Percentiles rank a stretch among this genome's conserved stretches.
These are phyloP conservation scores for Tanacetum coccineum DNA, from an alignment of 129 eudicot genomes.

Conservation along the genomic window DNA sequence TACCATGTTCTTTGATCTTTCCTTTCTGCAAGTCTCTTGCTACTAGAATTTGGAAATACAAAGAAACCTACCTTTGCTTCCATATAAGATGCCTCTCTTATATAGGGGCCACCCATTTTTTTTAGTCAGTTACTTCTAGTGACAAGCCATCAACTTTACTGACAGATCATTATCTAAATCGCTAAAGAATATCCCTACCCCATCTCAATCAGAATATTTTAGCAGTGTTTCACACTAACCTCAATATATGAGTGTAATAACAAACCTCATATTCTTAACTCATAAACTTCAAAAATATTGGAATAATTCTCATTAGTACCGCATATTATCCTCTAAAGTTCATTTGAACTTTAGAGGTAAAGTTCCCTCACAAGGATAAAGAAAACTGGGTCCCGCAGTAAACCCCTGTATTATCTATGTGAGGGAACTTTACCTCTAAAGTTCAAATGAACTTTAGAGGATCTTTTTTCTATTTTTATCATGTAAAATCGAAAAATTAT, in stretches of 20 bases:
- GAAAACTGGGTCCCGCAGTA: no score
- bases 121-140: constrained; percentile 22
- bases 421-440: no score
- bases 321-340: no score
- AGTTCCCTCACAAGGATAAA: no score
- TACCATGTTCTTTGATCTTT: constrained; percentile 35
- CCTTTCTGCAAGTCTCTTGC: constrained; percentile 6
- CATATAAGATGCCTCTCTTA: constrained; percentile 27
- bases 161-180: constrained; percentile 37
- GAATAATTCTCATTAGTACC: no score
- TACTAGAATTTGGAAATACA: constrained; percentile 18
- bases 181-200: constrained; percentile 47
- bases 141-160: constrained; percentile 41
- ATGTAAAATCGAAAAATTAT: no score
- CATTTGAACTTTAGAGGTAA: no score
- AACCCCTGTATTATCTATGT: no score
- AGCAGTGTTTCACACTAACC: constrained; percentile 19
- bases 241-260: not conserved
- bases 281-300: not conserved
- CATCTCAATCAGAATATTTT: constrained; percentile 43
- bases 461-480: no score
- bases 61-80: constrained; percentile 9
- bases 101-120: constrained; percentile 61
- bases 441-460: no score
- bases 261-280: not conserved